A percentile compares a stretch with the other conserved stretches of the same genome.
Evolutionary conservation across 495 filamentous ascomycete genomes (phyloP).

Genomic region (Terfezia claveryi): DNA sequence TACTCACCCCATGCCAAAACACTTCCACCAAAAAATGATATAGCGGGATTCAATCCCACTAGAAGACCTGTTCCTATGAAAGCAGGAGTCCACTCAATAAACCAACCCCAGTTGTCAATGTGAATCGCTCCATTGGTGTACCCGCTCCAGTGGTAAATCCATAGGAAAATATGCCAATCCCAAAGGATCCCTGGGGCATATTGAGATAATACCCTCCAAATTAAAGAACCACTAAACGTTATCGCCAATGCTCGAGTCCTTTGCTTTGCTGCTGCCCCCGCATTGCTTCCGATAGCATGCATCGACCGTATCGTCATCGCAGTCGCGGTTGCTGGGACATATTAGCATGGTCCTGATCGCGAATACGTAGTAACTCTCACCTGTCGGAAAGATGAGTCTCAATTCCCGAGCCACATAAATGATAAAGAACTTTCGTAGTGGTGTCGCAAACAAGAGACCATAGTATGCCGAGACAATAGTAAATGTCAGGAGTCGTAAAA

Average conservation of each 20-base stretch:
- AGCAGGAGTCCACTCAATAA: slow-evolving; percentile 40
- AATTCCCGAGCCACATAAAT: slow-evolving; percentile 41
- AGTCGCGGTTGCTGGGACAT: slow-evolving; percentile 29
- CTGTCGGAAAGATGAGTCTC: slow-evolving; percentile 40
- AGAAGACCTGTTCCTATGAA: slow-evolving; percentile 47
- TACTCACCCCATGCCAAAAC: slow-evolving; percentile 35
- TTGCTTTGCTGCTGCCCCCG: slow-evolving; percentile 23
- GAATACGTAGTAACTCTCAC: neutral
- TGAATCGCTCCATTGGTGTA: slow-evolving; percentile 33
- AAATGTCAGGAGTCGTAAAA: slow-evolving; percentile 36
- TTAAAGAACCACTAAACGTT: slow-evolving; percentile 29
- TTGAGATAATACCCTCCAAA: slow-evolving; percentile 35
- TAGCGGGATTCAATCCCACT: slow-evolving; percentile 40
- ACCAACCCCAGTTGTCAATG: slow-evolving; percentile 46
- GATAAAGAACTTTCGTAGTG: slow-evolving; percentile 47
- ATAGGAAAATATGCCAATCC: slow-evolving; percentile 44
- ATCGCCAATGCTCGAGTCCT: slow-evolving; percentile 34
- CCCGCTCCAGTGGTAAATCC: slow-evolving; percentile 36
- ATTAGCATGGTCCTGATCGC: no score
- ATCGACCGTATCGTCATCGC: slow-evolving; percentile 42
- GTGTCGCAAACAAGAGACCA: slow-evolving; percentile 45
- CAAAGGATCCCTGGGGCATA: slow-evolving; percentile 42
- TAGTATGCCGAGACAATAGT: slow-evolving; percentile 43
- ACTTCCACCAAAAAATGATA: slow-evolving; percentile 38
- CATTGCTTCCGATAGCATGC: slow-evolving; percentile 34